Evolutionary conservation across 2,329 filamentous ascomycete genomes (phyloP).

Genomic region (Colletotrichum musae): DNA sequence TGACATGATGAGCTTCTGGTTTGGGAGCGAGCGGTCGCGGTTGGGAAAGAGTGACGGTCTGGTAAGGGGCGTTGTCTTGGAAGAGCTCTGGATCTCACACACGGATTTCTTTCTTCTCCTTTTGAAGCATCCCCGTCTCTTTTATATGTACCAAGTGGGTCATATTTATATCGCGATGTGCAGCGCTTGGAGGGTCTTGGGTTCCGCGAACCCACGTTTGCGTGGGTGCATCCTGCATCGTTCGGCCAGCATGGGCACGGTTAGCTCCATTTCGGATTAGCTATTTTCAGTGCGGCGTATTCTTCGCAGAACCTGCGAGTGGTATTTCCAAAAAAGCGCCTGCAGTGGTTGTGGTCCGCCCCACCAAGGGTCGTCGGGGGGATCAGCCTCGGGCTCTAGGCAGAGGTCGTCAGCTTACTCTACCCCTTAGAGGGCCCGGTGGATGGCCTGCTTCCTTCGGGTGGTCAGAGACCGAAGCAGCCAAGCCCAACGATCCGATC

Average conservation of each 20-base stretch:
- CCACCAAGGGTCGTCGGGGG: too few relatives aligned
- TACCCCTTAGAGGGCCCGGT: too few relatives aligned
- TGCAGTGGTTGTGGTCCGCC: too few relatives aligned
- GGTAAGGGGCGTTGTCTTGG: not conserved
- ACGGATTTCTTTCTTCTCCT: too few relatives aligned
- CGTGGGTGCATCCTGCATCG: slow-evolving; percentile 6
- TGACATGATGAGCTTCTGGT: slow-evolving; percentile 2
- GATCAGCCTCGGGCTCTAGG: too few relatives aligned
- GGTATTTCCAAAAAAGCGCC: not conserved
- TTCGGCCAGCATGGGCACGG: slow-evolving; percentile 8
- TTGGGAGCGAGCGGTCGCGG: not conserved
- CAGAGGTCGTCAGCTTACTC: too few relatives aligned
- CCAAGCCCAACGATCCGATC: too few relatives aligned
- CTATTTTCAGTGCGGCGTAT: not conserved
- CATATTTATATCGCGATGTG: not conserved
- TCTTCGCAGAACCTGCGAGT: not conserved
- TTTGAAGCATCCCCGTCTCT: not conserved
- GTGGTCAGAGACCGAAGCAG: too few relatives aligned
- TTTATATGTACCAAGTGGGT: not conserved
- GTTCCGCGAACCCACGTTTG: slow-evolving; percentile 1
- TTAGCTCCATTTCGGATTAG: slow-evolving; percentile 17
- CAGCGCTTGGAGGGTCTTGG: not conserved
- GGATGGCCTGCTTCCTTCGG: too few relatives aligned
- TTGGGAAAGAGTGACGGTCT: not conserved
- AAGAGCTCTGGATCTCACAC: not conserved